Base-by-base conservation (phyloP, 768 basidiomycete genomes). In the Megacollybia marginata region DNA sequence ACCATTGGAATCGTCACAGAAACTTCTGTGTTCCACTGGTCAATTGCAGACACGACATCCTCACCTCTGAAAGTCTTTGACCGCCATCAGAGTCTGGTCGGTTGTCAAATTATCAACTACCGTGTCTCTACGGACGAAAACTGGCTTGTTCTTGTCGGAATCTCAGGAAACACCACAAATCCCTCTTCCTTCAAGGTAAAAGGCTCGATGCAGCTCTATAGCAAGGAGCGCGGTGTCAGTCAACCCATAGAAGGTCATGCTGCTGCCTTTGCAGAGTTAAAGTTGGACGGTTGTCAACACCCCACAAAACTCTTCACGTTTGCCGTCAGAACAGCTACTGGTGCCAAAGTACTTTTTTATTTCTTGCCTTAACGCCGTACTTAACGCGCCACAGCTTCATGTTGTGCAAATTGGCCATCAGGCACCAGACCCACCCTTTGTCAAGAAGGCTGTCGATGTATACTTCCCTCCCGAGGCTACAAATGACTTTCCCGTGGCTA, bases 171-270 rank as follows among this genome's bases (percentile, higher is more conserved):
- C 68, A 72, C 88, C 2, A 86, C 87, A 45, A 95, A 95, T 67
- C 93, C 94, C 8, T 88, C 85, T 23, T 92, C 90, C 0, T 99
- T 99, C 85, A 96, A 95, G 72, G 90, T 98, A 68, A 98, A 98
- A 72, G 96, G 96, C 28, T 79, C 90, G 7, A 96, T 99, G 88
- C 96, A 98, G 66, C 73, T 99, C 19, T 99, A 96, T 70, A 95
- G 88, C 64, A 74, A 83, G 52, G 94, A 96, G 54, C 78, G 96
- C 16, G 85, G 84, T 13, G 92, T 99, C 58, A 93, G 88, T 60
- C 96, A 99, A 68, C 90, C 96, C 33, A 99, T 99, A 50, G 96
- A 99, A 62, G 96, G 96, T 6, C 96, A 99, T 61, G 96, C 96
- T 28, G 96, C 96, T 48, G 83, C 93, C 23, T 99, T 99, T 62